Base-by-base conservation (phyloP, 2,329 filamentous ascomycete species). In the Penicillium sp. region DNA sequence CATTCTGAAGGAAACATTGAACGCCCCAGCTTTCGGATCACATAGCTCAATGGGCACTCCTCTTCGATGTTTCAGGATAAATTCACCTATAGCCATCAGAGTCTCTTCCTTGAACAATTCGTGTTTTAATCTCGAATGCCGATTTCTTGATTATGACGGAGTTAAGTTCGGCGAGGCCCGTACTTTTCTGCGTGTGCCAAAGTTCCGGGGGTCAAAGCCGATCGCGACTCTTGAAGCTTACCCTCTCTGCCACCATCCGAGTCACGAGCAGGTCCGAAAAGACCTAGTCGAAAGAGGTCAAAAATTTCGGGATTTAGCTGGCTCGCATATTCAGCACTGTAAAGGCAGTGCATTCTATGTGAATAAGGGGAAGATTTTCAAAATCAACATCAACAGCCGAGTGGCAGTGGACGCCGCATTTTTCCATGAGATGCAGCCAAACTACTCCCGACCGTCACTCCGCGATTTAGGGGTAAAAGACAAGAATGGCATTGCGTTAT, bases 171-270 rank as follows among this genome's bases (percentile, higher is more conserved):
- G 56, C n/a, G 47, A 63, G 43, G 38, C 38, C 29, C 52, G 54
- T 8, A 60, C 57, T 41, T 52, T 61, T 46, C 49, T 62, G 36
- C 38, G 50, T 18, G 51, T 67, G 6, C 26, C 41, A 28, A 58
- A 60, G 51, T 67, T 64, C 38, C 55, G 51, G 7, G 60, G 60
- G 41, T 57, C 52, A 45, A 61, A 58, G 51, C 53, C 44, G 24
- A 65, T 70, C 49, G 59, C 54, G 45, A 51, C 47, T 34, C 59
- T 70, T 28, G 44, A 61, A 12, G 61, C 58, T 6, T 69, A 61
- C 47, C 65, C 64, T 34, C 58, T 70, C 43, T 9, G 50, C 35
- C 58, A 66, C 44, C 49, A 69, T 54, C 50, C 47, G n/a, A 53
- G 43, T 36, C 39, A 53, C 40, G 41, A 60, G 28, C 27, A 58